Conservation (phyloP, 192 early-diverging fungal species). For the Umbelopsis vinacea region DNA sequence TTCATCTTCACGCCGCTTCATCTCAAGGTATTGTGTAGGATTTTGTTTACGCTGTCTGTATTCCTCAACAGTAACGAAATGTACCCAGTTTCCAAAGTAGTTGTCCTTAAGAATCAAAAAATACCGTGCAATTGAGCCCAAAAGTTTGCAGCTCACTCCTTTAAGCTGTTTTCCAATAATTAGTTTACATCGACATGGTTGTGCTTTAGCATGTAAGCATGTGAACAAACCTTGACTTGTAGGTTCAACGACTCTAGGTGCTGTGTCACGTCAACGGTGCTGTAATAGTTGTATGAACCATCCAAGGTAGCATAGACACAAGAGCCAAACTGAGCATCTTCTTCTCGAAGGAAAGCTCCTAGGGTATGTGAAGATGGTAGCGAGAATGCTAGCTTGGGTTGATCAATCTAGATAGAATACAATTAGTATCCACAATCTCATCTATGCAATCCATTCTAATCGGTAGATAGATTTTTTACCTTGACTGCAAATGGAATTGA, state of each 20-base stretch:
- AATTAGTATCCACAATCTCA: neutral
- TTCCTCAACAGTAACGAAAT: slow-evolving; percentile 68
- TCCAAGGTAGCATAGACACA: slow-evolving; percentile 46
- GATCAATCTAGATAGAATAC: slow-evolving; percentile 41
- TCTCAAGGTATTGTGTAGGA: slow-evolving; percentile 32
- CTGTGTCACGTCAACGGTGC: slow-evolving; percentile 42
- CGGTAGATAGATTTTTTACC: slow-evolving; percentile 39
- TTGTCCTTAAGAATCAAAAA: slow-evolving; percentile 73
- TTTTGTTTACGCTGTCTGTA: slow-evolving; percentile 53
- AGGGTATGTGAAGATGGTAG: slow-evolving; percentile 68
- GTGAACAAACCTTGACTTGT: slow-evolving; percentile 44
- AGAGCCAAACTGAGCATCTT: slow-evolving; percentile 52
- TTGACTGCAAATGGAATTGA: slow-evolving; percentile 57
- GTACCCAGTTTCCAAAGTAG: slow-evolving; percentile 64
- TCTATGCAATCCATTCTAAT: neutral
- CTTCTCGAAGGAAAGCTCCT: slow-evolving; percentile 60
- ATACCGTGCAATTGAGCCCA: slow-evolving; percentile 70
- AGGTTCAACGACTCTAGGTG: slow-evolving; percentile 59
- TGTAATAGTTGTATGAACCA: slow-evolving; percentile 61
- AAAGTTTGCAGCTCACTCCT: slow-evolving; percentile 61
- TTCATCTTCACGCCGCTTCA: slow-evolving; percentile 51
- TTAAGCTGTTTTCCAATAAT: slow-evolving; percentile 45
- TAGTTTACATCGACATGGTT: neutral
- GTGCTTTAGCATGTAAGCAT: neutral
- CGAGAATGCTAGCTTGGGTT: slow-evolving; percentile 51